Evolutionary conservation across 2,329 filamentous ascomycete species (phyloP), one percentile per base, ranked within the genome.

Genomic region (Fusarium stilboides): DNA sequence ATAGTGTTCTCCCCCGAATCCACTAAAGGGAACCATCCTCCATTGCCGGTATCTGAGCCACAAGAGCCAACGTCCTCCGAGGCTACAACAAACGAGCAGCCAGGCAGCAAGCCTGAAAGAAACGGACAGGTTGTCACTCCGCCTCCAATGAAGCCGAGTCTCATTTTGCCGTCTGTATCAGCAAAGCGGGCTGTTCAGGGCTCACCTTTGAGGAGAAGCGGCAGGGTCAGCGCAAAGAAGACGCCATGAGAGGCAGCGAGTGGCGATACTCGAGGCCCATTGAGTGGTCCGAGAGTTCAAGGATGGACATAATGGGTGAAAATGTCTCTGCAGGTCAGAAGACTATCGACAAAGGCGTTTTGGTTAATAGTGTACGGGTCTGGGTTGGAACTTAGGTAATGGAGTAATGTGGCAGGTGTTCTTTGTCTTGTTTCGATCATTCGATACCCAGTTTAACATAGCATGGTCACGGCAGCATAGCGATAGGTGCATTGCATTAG

Each of bases 291-390:
- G 50, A 20, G 42, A 31, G 26, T 43, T 10, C 39, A 14, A 22
- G 24, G 28, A 19, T 24, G 53, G 24, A 24, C 34, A 19, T 22
- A 19, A 33, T 42, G 12, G 14, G 49, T 42, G 54, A 39, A 6
- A 22, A 34, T 9, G 33, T 62, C 52, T 54, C 66, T 70, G 66
- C 66, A 24, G 66, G 66, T 24, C 51, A 34, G 49, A 56, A 42
- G 31, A 36, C 19, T 45, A 19, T 26, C 17, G 26, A 28, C 26
- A 64, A 68, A 68, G 36, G 42, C 49, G 51, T 52, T 61, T 31
- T 56, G 28, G 43, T 52, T 7, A 12, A 33, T 8, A 37, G 31
- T 34, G 28, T 24, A 31, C 26, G 20, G 34, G 37, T 31, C 45
- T 9, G 10, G 6, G 24, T 14, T 40, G 20, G 22, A 34, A n/a